Evolutionary conservation across 371 early-diverging fungal genomes (phyloP), one percentile per base, ranked within the genome.

Genomic region (Haplosporangium sp.): DNA sequence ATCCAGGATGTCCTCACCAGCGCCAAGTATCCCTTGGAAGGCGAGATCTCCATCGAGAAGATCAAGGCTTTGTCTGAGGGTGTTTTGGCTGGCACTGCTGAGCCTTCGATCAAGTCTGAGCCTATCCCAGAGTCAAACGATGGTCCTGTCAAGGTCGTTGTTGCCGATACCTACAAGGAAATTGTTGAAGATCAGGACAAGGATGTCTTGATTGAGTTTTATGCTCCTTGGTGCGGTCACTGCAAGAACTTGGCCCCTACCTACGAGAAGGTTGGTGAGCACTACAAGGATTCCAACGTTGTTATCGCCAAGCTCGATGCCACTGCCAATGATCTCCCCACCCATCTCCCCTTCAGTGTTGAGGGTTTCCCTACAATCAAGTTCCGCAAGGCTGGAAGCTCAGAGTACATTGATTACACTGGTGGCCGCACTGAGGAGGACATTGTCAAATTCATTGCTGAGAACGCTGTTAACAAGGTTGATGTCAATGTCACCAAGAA

Each of bases 301-400:
- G 88, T 93, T 34, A 94, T 98, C 73, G 96, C 97, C 85, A 98
- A 98, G 91, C 89, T 98, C 92, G 98, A 98, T 76, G 96, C 92
- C 81, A 96, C 96, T 52, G 95, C 92, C 73, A 98, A 98, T 87
- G 99, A 98, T 72, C 76, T 98, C 53, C 97, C 98, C n/a, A 74
- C 88, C 34, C 85, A 83, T 68, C 87, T 87, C 59, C 88, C 87
- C 11, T 92, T 95, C 87, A 82, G 86, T 60, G 76, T 98, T 65
- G 73, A 89, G 76, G 98, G 97, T n/a, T 98, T 97, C 96, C 99
- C 98, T 59, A 98, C 98, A 59, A 87, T 98, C 64, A 94, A 94
- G 83, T 88, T 98, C 75, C 91, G 96, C 89, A 96, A 96, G 90
- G 97, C 95, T 53, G 87, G 88, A 27, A 87, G 86, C 67, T 85